Conservation (phyloP, 2,329 filamentous ascomycete species). For the Phialemonium atrogriseum region DNA sequence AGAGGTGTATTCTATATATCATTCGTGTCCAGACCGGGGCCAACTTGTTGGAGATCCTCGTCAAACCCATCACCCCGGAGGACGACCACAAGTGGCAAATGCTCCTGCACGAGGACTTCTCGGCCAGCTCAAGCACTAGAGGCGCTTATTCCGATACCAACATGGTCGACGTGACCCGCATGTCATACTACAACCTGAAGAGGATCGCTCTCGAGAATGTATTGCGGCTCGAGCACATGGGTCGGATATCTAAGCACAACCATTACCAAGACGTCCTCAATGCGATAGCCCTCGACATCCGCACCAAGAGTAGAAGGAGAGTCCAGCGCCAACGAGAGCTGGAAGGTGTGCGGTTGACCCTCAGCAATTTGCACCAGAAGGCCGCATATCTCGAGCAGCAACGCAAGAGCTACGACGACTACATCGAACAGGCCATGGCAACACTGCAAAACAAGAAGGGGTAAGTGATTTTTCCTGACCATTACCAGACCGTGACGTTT, state of each 20-base stretch:
- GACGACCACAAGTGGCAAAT: conserved; percentile 84
- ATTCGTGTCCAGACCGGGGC: conserved; percentile 89
- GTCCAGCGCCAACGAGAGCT: conserved; percentile 88
- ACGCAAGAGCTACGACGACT: conserved; percentile 96
- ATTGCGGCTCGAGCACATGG: conserved; percentile 75
- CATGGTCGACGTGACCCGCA: conserved; percentile 79
- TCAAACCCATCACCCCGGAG: conserved; percentile 78
- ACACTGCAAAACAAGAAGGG: conserved; percentile 96
- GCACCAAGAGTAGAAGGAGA: conserved; percentile 88
- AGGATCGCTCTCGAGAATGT: conserved; percentile 90
- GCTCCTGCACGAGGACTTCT: conserved; percentile 75
- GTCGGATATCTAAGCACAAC: conserved; percentile 83
- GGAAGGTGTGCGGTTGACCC: conserved; percentile 70
- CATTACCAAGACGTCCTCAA: conserved; percentile 98
- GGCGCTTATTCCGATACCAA: conserved; percentile 87
- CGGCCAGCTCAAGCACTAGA: conserved; percentile 56
- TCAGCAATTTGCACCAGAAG: conserved; percentile 72
- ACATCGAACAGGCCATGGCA: conserved; percentile 97
- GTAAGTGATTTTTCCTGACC: conserved; percentile 33
- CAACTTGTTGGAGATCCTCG: conserved; percentile 90
- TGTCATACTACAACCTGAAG: conserved; percentile 90
- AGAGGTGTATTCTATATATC: conserved; percentile 93
- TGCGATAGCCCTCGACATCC: conserved; percentile 91
- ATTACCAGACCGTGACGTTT: too few species aligned
- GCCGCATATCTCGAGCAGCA: conserved; percentile 90